Conservation (phyloP, 495 filamentous ascomycete species). For the Penicillium fimorum region DNA sequence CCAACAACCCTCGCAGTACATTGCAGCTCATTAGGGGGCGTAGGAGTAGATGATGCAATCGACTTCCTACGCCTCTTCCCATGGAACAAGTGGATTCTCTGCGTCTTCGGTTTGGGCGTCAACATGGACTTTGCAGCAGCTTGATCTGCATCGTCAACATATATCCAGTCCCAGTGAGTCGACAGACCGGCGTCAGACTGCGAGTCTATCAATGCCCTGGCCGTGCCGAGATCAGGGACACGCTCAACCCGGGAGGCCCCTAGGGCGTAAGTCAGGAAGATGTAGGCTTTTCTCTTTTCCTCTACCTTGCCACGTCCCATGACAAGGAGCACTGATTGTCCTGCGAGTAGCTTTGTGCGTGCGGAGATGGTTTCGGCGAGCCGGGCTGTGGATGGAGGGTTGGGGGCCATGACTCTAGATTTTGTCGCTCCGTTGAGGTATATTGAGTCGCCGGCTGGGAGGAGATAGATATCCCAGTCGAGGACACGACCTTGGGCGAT, state of each 20-base stretch:
- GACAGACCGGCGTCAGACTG: slow-evolving; percentile 37
- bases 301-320: slow-evolving; percentile 65
- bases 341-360: slow-evolving; percentile 61
- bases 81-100: slow-evolving; percentile 14
- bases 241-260: slow-evolving; percentile 66
- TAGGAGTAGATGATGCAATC: slow-evolving; percentile 43
- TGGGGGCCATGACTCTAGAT: slow-evolving; percentile 63
- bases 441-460: slow-evolving; percentile 78
- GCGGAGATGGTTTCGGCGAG: slow-evolving; percentile 55
- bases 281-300: slow-evolving; percentile 58
- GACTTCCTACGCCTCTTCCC: slow-evolving; percentile 52
- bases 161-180: slow-evolving; percentile 73
- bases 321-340: slow-evolving; percentile 71
- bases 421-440: slow-evolving; percentile 76
- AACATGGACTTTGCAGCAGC: slow-evolving; percentile 48
- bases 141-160: slow-evolving; percentile 64
- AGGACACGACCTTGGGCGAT: slow-evolving; percentile 56
- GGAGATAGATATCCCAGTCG: slow-evolving; percentile 77
- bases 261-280: slow-evolving; percentile 76
- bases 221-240: slow-evolving; percentile 62
- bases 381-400: slow-evolving; percentile 54
- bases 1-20: slow-evolving; percentile 59
- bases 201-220: slow-evolving; percentile 51
- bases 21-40: background rate
- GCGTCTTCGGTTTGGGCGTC: slow-evolving; percentile 12